Evolutionary conservation across 768 basidiomycete species (phyloP).

Genomic region (Cystofilobasidium macerans): DNA sequence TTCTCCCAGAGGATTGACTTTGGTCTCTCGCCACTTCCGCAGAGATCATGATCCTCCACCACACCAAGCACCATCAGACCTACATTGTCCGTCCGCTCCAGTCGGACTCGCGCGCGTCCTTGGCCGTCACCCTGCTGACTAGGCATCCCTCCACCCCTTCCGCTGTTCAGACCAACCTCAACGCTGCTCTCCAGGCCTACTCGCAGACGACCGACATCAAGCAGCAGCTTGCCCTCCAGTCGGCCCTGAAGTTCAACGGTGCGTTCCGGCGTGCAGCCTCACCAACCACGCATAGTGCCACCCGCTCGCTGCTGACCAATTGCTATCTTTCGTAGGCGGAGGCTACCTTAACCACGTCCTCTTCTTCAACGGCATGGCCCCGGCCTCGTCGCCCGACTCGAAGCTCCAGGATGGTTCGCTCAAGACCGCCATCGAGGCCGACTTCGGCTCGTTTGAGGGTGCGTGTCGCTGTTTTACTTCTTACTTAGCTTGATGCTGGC

Average conservation of each 20-base stretch:
- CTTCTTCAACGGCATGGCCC: conserved; percentile 91
- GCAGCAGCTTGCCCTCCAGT: conserved; percentile 66
- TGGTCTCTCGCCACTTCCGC: not conserved
- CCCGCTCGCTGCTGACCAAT: not conserved
- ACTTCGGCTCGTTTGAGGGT: conserved; percentile 60
- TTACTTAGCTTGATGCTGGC: no score
- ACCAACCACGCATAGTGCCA: conserved; percentile 50
- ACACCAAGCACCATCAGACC: conserved; percentile 89
- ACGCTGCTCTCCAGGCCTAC: conserved; percentile 24
- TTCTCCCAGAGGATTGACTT: not conserved
- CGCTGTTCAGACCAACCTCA: conserved; percentile 20
- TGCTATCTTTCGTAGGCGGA: not conserved
- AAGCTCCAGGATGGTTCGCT: conserved; percentile 45
- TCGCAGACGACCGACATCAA: conserved; percentile 27
- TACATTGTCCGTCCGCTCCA: conserved; percentile 41
- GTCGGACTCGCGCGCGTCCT: not conserved
- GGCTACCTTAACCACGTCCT: conserved; percentile 49
- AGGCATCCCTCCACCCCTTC: not conserved
- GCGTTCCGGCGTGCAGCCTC: conserved; percentile 17
- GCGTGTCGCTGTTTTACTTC: not conserved
- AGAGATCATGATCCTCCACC: conserved; percentile 91
- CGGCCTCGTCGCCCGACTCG: conserved; percentile 47
- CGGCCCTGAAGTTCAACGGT: conserved; percentile 91
- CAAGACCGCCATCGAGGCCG: conserved; percentile 52
- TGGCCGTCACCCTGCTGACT: no score